Base-by-base conservation (phyloP, 2,329 filamentous ascomycete species). In the Cyphellophora europaea region DNA sequence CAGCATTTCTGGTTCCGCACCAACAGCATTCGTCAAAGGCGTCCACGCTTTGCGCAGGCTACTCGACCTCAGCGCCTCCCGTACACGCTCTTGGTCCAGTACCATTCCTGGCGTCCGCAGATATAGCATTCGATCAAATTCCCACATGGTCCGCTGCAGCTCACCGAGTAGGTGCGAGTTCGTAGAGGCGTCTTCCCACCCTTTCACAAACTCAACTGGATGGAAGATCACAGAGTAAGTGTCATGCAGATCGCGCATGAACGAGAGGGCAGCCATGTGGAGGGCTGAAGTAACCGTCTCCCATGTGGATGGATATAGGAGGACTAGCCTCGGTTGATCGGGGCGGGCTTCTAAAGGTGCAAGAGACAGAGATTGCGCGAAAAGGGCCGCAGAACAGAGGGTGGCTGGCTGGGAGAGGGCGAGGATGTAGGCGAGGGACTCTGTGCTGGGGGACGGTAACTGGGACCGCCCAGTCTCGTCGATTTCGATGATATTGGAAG, bases 291-390 rank as follows among this genome's bases (percentile, higher is more conserved):
- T 33, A 6, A 37, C 34, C 5, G 33, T 34, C 35, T 66, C 63
- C 63, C 63, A 66, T 40, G 61, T 57, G 37, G 56, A 50, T 5
- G 63, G 63, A 42, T 67, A 67, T 43, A 67, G 56, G 31, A 66
- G 59, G n/a, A 67, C 48, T 8, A 59, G 57, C 23, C 64, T 61
- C 23, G 60, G 53, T 16, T 40, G 50, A n/a, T n/a, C n/a, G n/a
- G n/a, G n/a, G n/a, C n/a, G 8, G n/a, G 21, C 8, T n/a, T 8
- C 8, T 8, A 8, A 8, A n/a, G 21, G 21, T n/a, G 21, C n/a
- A n/a, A 25, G 21, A 8, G 21, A 25, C 21, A 25, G 21, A 25
- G 21, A 25, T 44, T 61, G 62, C 41, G 62, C 63, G 45, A 66
- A 60, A 3, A 62, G 53, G 15, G 66, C 53, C 2, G 58, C 55